Conservation (phyloP, 2,329 filamentous ascomycete species). For the Pseudogymnoascus sp. region DNA sequence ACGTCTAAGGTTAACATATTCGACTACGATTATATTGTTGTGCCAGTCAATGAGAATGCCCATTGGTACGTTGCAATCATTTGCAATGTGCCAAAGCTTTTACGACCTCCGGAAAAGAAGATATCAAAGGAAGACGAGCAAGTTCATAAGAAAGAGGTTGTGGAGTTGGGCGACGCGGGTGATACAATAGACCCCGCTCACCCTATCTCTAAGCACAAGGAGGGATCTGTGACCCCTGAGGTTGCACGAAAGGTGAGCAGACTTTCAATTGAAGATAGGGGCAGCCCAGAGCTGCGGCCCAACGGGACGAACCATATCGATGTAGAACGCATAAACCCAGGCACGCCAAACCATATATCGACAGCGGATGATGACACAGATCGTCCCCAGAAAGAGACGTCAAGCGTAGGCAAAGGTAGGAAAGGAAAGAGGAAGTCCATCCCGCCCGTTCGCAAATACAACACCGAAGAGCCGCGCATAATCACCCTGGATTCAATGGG, state of each 20-base stretch:
- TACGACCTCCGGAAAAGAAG: constrained; percentile 20
- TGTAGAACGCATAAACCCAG: neutral
- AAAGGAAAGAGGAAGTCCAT: constrained; percentile 28
- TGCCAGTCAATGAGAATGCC: constrained; percentile 77
- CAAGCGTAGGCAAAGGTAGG: constrained; percentile 23
- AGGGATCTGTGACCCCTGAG: constrained; percentile 3
- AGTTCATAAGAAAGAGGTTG: neutral
- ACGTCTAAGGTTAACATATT: constrained; percentile 80
- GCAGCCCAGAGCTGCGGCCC: constrained; percentile 13
- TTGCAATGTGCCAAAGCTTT: constrained; percentile 69
- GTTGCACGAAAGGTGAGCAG: constrained; percentile 13
- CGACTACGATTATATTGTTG: constrained; percentile 76
- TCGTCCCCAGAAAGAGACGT: constrained; percentile 13
- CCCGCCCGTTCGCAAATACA: constrained; percentile 32
- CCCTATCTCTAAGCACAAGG: neutral
- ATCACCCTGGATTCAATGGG: constrained; percentile 84
- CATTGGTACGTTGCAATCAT: constrained; percentile 98
- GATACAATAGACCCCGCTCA: neutral
- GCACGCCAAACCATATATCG: neutral
- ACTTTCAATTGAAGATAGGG: constrained; percentile 10
- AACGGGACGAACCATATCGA: neutral
- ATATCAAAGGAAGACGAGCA: neutral
- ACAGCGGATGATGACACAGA: constrained; percentile 10
- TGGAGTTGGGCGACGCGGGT: neutral
- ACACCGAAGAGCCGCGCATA: constrained; percentile 56